phyloP scores from a whole-genome alignment of 768 basidiomycete genomes.

The Xerocomus brunneocitrinus region DNA sequence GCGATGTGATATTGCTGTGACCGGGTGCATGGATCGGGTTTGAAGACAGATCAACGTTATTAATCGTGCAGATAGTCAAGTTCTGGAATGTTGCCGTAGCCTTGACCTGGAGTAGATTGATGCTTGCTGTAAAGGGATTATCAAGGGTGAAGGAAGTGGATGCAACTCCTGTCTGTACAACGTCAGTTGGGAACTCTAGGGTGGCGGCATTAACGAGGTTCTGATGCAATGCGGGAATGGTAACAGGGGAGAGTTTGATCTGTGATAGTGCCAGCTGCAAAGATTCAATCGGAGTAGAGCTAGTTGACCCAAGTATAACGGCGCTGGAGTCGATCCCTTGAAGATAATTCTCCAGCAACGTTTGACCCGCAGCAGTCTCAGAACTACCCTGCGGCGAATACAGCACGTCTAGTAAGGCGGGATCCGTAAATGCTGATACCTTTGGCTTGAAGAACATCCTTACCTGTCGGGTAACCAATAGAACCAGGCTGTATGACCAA shows the following conservation, averaged over 20 bases:
- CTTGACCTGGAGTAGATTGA: constrained; percentile 54
- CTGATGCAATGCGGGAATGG: constrained; percentile 59
- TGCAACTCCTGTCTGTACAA: constrained; percentile 57
- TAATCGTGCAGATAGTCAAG: constrained; percentile 55
- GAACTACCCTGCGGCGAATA: constrained; percentile 56
- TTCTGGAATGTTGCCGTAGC: constrained; percentile 53
- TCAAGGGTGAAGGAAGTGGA: constrained; percentile 52
- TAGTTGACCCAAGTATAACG: constrained; percentile 49
- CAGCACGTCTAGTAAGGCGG: constrained; percentile 43
- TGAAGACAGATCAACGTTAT: constrained; percentile 49
- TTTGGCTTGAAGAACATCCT: not conserved
- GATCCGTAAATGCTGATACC: constrained; percentile 1
- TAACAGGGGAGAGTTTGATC: constrained; percentile 55
- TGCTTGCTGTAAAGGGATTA: constrained; percentile 71
- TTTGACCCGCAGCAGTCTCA: constrained; percentile 44
- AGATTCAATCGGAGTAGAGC: constrained; percentile 57
- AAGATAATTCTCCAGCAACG: constrained; percentile 63
- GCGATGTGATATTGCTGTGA: constrained; percentile 55
- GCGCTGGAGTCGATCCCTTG: constrained; percentile 56
- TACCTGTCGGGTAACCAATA: constrained; percentile 51
- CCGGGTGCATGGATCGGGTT: constrained; percentile 58
- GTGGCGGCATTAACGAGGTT: constrained; percentile 55
- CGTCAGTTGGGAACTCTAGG: constrained; percentile 57
- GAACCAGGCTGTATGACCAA: constrained; percentile 59
- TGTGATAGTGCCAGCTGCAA: constrained; percentile 57